Conservation (phyloP, 108 stramenopile genomes). For the Aurantiochytrium sp. region DNA sequence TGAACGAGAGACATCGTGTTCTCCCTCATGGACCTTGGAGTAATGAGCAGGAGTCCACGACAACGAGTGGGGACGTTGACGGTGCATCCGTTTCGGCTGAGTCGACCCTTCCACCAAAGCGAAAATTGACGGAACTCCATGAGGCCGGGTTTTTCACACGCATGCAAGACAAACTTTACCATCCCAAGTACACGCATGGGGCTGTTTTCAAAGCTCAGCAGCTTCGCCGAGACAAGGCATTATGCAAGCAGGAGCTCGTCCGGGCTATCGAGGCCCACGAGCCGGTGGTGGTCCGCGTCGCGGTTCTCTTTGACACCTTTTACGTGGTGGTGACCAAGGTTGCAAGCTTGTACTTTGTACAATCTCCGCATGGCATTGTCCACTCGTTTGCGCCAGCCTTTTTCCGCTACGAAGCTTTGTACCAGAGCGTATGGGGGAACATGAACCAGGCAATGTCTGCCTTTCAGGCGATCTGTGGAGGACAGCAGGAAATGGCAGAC, state of each 20-base stretch:
- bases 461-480: not conserved
- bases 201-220: not conserved
- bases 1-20: not conserved
- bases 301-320: not conserved
- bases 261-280: not conserved
- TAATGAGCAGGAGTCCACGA: not conserved
- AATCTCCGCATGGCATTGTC: not conserved
- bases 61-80: not conserved
- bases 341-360: not conserved
- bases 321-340: not conserved
- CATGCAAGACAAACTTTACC: not conserved
- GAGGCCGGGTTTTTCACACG: not conserved
- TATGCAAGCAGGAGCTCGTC: not conserved
- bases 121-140: not conserved
- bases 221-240: not conserved
- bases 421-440: not conserved
- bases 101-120: not conserved
- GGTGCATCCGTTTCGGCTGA: not conserved
- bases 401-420: not conserved
- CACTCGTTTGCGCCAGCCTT: not conserved
- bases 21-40: not conserved
- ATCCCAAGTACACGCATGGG: not conserved
- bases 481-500: not conserved
- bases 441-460: not conserved
- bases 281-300: not conserved